A percentile compares a stretch with the other conserved stretches of the same genome.
Evolutionary conservation across 1,139 yeast species (phyloP).

Genomic region (Lodderomyces jiufengensis): DNA sequence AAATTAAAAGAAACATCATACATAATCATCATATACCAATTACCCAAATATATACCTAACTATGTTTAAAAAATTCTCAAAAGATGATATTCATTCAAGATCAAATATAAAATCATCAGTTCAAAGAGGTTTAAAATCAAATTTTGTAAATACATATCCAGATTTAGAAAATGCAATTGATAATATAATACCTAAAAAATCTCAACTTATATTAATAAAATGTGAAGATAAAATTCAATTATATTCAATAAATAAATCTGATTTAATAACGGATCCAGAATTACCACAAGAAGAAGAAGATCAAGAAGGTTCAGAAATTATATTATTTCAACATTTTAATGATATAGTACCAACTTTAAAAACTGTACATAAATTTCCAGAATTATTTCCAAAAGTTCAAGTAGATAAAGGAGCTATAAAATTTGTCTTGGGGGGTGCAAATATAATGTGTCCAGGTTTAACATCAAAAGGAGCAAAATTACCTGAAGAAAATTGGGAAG

Average conservation of each 20-base stretch:
- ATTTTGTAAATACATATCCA: slow-evolving; percentile 70
- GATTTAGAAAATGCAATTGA: slow-evolving; percentile 72
- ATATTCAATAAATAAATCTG: slow-evolving; percentile 45
- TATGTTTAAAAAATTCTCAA: slow-evolving; percentile 70
- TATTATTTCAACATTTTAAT: slow-evolving; percentile 71
- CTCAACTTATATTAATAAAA: slow-evolving; percentile 77
- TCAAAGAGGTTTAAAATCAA: slow-evolving; percentile 76
- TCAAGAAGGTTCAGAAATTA: slow-evolving; percentile 28
- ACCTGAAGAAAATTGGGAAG: slow-evolving; percentile 66
- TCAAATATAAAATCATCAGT: slow-evolving; percentile 91
- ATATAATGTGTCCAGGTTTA: slow-evolving; percentile 96
- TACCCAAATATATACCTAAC: neutral
- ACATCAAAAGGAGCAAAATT: slow-evolving; percentile 86
- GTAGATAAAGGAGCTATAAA: slow-evolving; percentile 97
- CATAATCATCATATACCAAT: neutral
- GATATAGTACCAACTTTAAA: slow-evolving; percentile 76
- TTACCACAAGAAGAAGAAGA: slow-evolving; percentile 46
- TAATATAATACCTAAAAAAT: slow-evolving; percentile 83
- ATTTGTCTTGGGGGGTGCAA: slow-evolving; percentile 90
- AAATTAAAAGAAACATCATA: too few species aligned
- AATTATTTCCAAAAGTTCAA: slow-evolving; percentile 77
- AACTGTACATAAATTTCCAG: slow-evolving; percentile 79
- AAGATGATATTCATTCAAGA: slow-evolving; percentile 85
- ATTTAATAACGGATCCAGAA: neutral
- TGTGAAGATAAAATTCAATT: slow-evolving; percentile 87